Percentiles rank a stretch among this genome's conserved stretches.
Evolutionary conservation across 2,329 filamentous ascomycete genomes (phyloP).

Genomic region (Echinosphaeria canescens): DNA sequence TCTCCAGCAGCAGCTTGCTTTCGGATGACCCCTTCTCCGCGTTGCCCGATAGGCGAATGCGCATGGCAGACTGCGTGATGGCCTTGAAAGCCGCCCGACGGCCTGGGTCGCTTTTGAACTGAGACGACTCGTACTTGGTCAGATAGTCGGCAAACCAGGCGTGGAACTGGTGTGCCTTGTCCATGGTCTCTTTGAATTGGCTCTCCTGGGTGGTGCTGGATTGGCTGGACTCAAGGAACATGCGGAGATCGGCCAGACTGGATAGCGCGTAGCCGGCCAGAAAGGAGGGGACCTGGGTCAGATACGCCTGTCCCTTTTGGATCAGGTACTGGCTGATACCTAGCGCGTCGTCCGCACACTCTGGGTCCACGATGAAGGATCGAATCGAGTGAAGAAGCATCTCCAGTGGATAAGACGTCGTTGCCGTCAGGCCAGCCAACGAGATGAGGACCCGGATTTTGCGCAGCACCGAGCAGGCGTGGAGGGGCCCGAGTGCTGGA

Average conservation of each 20-base stretch:
- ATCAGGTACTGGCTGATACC: conserved; percentile 76
- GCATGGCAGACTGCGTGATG: conserved; percentile 47
- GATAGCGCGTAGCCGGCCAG: conserved; percentile 63
- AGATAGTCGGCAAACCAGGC: conserved; percentile 58
- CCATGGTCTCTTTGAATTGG: conserved; percentile 58
- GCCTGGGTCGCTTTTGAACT: conserved; percentile 19
- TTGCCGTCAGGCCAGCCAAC: conserved; percentile 51
- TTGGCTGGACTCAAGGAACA: conserved; percentile 54
- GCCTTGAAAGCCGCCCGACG: conserved; percentile 36
- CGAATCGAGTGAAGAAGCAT: conserved; percentile 71
- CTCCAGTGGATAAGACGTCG: conserved; percentile 65
- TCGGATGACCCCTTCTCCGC: conserved; percentile 51
- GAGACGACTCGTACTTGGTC: conserved; percentile 31
- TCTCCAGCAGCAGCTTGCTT: conserved; percentile 55
- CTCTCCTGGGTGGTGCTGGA: conserved; percentile 69
- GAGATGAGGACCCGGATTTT: conserved; percentile 69
- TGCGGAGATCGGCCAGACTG: conserved; percentile 54
- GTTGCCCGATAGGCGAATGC: conserved; percentile 46
- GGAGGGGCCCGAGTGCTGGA: conserved; percentile 63
- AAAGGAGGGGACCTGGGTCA: conserved; percentile 49
- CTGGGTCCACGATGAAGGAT: conserved; percentile 57
- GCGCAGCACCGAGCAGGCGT: conserved; percentile 69
- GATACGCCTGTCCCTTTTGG: conserved; percentile 38
- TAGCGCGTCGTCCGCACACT: conserved; percentile 79
- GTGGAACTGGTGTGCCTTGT: conserved; percentile 55